Base-by-base conservation (phyloP, 1,284 basidiomycete genomes). In the Malassezia vespertilionis region DNA sequence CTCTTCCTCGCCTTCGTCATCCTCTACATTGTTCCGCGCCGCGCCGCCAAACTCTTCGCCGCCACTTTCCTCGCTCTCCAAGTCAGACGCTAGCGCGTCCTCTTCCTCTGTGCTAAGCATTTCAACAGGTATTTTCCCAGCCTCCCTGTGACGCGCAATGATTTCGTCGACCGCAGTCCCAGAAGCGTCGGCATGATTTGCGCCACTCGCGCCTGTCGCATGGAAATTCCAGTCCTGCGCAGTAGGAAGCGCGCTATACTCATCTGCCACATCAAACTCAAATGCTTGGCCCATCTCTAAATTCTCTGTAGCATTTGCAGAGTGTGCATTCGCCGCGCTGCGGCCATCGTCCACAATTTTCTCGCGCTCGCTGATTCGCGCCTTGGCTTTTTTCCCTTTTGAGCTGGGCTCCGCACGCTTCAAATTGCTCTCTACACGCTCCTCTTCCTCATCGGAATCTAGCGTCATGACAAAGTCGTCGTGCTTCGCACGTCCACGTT, bases 21-120 rank as follows among this genome's bases (percentile, higher is more conserved):
- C 66, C 27, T 65, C 63, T 10, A 72, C 71, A 23, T 52, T 27
- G 23, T 46, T 14, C 35, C 22, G 20, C 31, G 30, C 22, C 2
- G 35, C 52, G 15, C 46, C 57, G 18, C 65, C 65, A 23, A 66
- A 66, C n/a, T 52, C 58, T 71, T 77, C 78, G 28, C 80, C 80
- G 12, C 57, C 65, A 15, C 56, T 64, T 11, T 60, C 58, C 3
- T 53, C 60, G 11, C 46, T 51, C 30, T 51, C 53, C 1, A 44
- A 48, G 11, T 53, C 56, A 20, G 56, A 61, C 21, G 63, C 58
- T 14, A 58, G 40, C 14, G 45, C 50, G 17, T 48, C 44, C 17
- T 48, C 44, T 0, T 38, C 35, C 2, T 40, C 43, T 3, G 51
- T 44, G 11, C 56, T 46, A 5, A 40, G 34, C 17, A 42, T 44